Evolutionary conservation across 1,284 basidiomycete species (phyloP), one percentile per base, ranked within the genome.

Genomic region (Cutaneotrichosporon mucoides): DNA sequence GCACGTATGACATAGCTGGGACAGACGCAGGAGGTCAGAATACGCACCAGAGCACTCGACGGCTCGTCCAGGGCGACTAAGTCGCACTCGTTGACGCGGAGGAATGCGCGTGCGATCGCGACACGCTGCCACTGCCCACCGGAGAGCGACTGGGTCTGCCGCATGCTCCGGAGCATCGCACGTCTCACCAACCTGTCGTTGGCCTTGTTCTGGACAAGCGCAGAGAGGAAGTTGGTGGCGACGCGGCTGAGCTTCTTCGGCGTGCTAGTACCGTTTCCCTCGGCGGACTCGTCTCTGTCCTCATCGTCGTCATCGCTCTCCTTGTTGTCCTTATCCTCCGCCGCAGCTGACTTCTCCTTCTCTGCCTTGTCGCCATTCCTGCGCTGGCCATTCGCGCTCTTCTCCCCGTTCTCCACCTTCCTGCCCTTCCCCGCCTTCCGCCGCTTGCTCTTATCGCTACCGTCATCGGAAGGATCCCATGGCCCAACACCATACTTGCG

Each of bases 101-200:
- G 89, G 69, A 92, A 91, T n/a, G 89, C 88, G 54, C 89, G 83
- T 53, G 89, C 86, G 49, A 92, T 82, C 12, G 89, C 89, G 61
- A 92, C 83, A 66, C 88, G 82, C 79, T 92, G 89, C 89, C 89
- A 92, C 87, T 92, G 76, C 38, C 67, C 69, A 46, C 68, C 62
- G 36, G 64, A 62, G 33, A 49, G 49, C 8, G 37, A 13, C 15
- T 40, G 12, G 9, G 38, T 40, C 38, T 40, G 38, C 12, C 24
- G 24, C 24, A 24, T 24, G 24, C 24, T 3, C 24, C 24, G 24
- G 24, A 24, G 24, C 24, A 24, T 24, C 24, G 24, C 24, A 24
- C 24, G 24, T 24, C 24, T 24, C 24, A 24, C 3, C 24, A 24
- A 24, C 9, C 24, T 33, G 15, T 24, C 6, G 24, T 8, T 38